A percentile compares a stretch with the other conserved stretches of the same genome.
These are phyloP conservation scores for Benincasa hispida DNA, from an alignment of 306 rosid genomes.

Conservation along the genomic window DNA sequence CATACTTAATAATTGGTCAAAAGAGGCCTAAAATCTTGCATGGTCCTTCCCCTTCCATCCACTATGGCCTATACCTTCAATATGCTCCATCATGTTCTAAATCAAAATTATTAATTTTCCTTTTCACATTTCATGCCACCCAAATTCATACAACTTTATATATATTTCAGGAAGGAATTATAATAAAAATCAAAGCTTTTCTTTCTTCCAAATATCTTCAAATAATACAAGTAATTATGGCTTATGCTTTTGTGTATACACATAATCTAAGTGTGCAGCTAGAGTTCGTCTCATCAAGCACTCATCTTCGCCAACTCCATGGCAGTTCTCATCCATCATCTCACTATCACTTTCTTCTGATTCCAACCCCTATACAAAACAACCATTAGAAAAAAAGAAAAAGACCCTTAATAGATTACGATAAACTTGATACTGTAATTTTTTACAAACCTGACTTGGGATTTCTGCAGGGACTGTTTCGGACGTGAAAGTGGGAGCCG, in stretches of 20 bases:
- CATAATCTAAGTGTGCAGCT: slow-evolving; percentile 36
- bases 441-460: neutral
- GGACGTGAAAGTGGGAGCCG: neutral
- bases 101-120: no score
- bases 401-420: neutral
- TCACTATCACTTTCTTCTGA: neutral
- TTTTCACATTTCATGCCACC: no score
- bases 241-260: slow-evolving; percentile 27
- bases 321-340: slow-evolving; percentile 17
- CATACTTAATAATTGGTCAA: neutral
- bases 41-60: neutral
- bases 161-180: no score
- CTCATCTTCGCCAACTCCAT: slow-evolving; percentile 26
- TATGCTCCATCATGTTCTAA: no score
- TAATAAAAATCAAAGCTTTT: no score
- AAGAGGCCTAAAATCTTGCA: neutral
- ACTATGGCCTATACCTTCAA: no score
- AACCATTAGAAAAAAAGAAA: neutral
- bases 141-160: no score
- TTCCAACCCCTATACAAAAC: neutral
- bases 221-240: neutral
- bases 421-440: neutral
- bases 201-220: neutral
- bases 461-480: neutral
- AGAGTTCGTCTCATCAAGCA: slow-evolving; percentile 46